phyloP scores from a whole-genome alignment of 371 early-diverging fungal genomes.

The Mortierella sp. region DNA sequence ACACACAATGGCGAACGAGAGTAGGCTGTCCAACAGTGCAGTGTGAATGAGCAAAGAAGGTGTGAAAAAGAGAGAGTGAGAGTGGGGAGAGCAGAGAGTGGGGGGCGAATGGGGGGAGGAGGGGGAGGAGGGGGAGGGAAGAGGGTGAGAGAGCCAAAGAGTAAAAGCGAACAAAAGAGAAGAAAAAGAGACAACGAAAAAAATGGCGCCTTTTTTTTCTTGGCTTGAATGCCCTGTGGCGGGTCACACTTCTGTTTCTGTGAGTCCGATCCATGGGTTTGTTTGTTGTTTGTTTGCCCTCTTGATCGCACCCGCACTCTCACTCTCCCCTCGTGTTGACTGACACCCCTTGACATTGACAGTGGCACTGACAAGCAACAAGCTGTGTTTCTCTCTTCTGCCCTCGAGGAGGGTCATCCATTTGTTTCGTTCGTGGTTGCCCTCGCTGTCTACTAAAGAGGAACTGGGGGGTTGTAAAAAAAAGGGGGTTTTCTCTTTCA shows the following conservation, averaged over 20 bases:
- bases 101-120: not conserved
- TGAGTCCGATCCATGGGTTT: not conserved
- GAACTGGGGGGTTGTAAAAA: not conserved
- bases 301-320: not conserved
- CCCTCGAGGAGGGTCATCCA: no score
- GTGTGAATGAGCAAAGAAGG: not conserved
- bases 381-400: not conserved
- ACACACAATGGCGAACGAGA: no score
- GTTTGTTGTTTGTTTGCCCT: not conserved
- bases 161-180: not conserved
- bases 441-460: not conserved
- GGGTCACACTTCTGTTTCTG: not conserved
- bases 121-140: not conserved
- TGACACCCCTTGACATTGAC: no score
- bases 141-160: no score
- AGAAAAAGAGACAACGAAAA: not conserved
- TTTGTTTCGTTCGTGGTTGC: not conserved
- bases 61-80: not conserved
- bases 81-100: not conserved
- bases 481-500: not conserved
- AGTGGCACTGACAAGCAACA: not conserved
- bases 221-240: not conserved
- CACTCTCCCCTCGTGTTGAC: not conserved
- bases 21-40: not conserved
- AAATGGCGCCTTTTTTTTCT: conserved; percentile 7